Conservation (phyloP, 345 rosid genomes). For the Eucalyptus lansdowneana region DNA sequence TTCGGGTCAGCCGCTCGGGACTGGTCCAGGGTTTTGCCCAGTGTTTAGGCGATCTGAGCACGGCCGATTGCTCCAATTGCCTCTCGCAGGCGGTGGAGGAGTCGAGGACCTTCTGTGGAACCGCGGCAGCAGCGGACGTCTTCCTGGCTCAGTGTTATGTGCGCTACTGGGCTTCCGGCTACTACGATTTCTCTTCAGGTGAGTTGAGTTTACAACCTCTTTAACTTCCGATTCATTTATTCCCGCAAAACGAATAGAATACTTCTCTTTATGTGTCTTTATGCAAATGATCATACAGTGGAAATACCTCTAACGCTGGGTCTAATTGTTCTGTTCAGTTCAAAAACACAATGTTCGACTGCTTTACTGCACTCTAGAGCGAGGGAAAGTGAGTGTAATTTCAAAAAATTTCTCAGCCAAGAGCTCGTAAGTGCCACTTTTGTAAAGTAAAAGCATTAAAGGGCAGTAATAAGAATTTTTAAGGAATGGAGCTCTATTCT, state of each 20-base stretch:
- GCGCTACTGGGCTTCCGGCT: constrained; percentile 84
- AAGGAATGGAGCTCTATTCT: background rate
- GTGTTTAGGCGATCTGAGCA: constrained; percentile 73
- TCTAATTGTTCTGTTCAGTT: background rate
- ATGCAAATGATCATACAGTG: background rate
- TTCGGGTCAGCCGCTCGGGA: constrained; percentile 73
- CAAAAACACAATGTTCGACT: background rate
- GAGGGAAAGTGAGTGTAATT: background rate
- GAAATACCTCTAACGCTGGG: background rate
- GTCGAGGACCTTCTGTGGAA: constrained; percentile 61
- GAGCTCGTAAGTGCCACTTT: background rate
- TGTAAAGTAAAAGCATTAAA: background rate
- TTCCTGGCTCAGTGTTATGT: constrained; percentile 80
- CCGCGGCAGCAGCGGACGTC: constrained; percentile 78
- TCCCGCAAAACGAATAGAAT: background rate
- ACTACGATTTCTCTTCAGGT: constrained; percentile 63
- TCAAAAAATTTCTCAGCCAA: background rate
- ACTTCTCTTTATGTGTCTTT: background rate
- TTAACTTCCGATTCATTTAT: background rate
- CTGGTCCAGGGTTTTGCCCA: constrained; percentile 72
- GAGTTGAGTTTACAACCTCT: background rate
- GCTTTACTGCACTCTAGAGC: background rate
- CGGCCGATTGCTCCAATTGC: constrained; percentile 57
- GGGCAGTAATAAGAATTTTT: background rate
- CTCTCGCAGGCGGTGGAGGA: constrained; percentile 43